Percentiles rank a stretch among this genome's conserved stretches.
Evolutionary conservation across 2,329 filamentous ascomycete species (phyloP).

Genomic region (Coniochaeta prunicola): DNA sequence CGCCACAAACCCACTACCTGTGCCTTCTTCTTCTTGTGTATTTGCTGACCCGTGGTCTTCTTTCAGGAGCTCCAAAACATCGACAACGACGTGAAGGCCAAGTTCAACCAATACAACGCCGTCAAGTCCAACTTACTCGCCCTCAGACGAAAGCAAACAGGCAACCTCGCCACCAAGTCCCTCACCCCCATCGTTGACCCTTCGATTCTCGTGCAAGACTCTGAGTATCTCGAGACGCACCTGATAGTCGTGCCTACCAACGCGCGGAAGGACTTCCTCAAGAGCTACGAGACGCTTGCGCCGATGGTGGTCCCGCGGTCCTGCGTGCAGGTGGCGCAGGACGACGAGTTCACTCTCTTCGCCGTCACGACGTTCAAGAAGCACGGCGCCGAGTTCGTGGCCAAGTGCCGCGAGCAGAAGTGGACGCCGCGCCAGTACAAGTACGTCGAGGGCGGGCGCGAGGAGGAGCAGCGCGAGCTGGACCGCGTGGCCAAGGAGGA

Average conservation of each 20-base stretch:
- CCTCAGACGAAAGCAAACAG: conserved; percentile 82
- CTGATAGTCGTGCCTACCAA: conserved; percentile 80
- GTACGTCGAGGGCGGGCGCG: conserved; percentile 80
- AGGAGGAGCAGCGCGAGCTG: conserved; percentile 83
- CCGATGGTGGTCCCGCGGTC: conserved; percentile 94
- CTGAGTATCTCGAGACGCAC: conserved; percentile 95
- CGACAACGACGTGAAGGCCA: conserved; percentile 92
- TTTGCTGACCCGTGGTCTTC: background rate
- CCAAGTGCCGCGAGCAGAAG: conserved; percentile 86
- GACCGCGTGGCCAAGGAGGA: conserved; percentile 78
- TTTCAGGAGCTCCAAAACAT: conserved; percentile 76
- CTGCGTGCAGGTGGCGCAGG: conserved; percentile 68
- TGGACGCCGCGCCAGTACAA: conserved; percentile 96
- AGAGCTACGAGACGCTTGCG: conserved; percentile 78
- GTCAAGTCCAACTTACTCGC: conserved; percentile 78
- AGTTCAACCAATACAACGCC: conserved; percentile 90
- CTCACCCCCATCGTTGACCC: conserved; percentile 85
- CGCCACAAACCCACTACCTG: background rate
- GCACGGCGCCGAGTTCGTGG: conserved; percentile 75
- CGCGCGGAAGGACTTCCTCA: conserved; percentile 79
- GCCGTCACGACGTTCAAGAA: conserved; percentile 94
- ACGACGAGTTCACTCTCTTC: conserved; percentile 85
- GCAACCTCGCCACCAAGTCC: conserved; percentile 90
- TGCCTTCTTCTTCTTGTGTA: background rate
- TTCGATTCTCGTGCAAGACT: conserved; percentile 72